phyloP scores from a whole-genome alignment of 257 asterid species.

The Capsicum pubescens region DNA sequence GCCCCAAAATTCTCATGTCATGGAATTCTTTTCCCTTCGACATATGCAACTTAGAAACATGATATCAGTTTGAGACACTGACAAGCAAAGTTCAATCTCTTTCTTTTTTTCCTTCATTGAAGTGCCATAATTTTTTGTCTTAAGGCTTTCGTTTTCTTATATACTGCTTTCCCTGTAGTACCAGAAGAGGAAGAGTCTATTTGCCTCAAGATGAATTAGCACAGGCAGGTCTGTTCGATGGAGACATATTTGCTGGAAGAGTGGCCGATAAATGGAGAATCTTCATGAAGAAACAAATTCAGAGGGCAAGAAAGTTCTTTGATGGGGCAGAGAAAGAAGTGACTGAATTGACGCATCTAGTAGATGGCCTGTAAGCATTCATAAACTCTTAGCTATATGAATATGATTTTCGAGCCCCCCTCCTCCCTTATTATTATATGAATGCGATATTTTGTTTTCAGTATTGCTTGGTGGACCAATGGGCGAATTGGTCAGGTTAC shows the following conservation, averaged over 20 bases:
- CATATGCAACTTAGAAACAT: no score
- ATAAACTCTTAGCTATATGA: neutral
- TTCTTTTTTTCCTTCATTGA: no score
- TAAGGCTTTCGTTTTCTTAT: neutral
- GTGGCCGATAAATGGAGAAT: conserved; percentile 93
- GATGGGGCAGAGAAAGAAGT: conserved; percentile 90
- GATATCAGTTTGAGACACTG: no score
- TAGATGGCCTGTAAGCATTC: conserved; percentile 89
- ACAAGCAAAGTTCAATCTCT: no score
- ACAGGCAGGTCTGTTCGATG: conserved; percentile 84
- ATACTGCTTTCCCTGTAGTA: conserved; percentile 49
- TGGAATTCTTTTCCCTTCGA: no score
- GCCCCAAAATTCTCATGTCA: no score
- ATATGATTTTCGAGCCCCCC: neutral
- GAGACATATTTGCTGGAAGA: conserved; percentile 80
- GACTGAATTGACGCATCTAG: conserved; percentile 83
- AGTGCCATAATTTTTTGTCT: neutral
- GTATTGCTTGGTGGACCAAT: no score
- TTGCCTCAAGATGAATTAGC: conserved; percentile 96
- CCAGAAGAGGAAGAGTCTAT: conserved; percentile 90
- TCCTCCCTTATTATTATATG: no score
- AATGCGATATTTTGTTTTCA: no score
- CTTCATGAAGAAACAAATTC: conserved; percentile 91
- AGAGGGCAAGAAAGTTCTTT: conserved; percentile 84
- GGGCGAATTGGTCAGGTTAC: no score